Base-by-base conservation (phyloP, 2,329 filamentous ascomycete genomes). In the Hypoxylon sp. region DNA sequence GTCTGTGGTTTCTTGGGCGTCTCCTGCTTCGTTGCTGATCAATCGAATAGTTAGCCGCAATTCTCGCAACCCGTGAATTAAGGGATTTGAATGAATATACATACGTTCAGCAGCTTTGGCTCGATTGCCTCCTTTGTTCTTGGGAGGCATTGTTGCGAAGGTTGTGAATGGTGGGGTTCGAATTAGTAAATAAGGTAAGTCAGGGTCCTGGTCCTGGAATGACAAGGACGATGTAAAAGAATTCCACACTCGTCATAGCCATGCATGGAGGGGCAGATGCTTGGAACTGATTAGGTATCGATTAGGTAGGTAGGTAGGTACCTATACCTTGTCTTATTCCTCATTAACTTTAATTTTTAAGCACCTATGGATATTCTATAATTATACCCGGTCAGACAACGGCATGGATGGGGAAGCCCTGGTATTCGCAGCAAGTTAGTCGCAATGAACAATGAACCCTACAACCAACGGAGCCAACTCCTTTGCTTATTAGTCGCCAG, bases 1-100 rank as follows among this genome's bases (percentile, higher is more conserved):
- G 85, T 88, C 67, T 79, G 76, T 8, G 81, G 79, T 58, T 71
- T 48, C 25, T 63, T 57, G 23, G 76, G 73, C 4, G 76, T 65
- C 30, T 76, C 72, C 60, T 80, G 76, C 54, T 77, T 68, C 45
- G 70, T 59, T 73, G 63, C 29, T 60, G 39, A 52, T 27, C 14
- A 14, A 14, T 21, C 21, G 14, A 58, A 48, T 23, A 47, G 39
- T 68, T 56, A 60, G 60, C 21, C 41, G 62, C 46, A 46, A 47
- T 62, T 43, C 53, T 54, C 29, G 32, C 11, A n/a, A 14, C 11
- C 45, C 37, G 45, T 29, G n/a, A 48, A 47, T 27, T 37, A 12
- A 27, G 37, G 19, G 63, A 30, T 7, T 57, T 48, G 53, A 64
- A 54, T 56, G n/a, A 60, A 48, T 21, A 30, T 30, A 48, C 73